These are phyloP conservation scores for Rhodotorula sp. DNA, from an alignment of 1,284 basidiomycete genomes.

Conservation along the genomic window DNA sequence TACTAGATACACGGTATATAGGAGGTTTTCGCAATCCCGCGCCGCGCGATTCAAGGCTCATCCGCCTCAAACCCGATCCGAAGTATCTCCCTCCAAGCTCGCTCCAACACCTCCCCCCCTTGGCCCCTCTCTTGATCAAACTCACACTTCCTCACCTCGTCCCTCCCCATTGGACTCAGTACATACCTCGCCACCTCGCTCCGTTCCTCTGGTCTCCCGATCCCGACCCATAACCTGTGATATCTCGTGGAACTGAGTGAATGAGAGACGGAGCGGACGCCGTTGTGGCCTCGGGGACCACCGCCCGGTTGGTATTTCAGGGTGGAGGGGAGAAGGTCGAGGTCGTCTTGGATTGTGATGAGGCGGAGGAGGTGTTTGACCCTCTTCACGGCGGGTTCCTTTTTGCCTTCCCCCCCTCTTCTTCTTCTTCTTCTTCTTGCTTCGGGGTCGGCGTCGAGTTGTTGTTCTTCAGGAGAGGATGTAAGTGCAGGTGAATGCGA, in stretches of 20 bases:
- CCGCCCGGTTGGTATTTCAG: slow-evolving; percentile 27
- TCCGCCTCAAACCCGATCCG: slow-evolving; percentile 18
- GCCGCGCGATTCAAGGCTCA: background rate
- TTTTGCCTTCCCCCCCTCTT: no score
- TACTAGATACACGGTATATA: no score
- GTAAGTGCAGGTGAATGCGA: background rate
- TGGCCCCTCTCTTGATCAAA: slow-evolving; percentile 8
- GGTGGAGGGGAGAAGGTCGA: slow-evolving; percentile 17
- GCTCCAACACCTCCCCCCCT: slow-evolving; percentile 16
- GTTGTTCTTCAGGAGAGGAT: background rate
- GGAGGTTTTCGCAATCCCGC: background rate
- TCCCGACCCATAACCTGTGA: slow-evolving; percentile 30
- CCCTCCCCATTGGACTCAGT: slow-evolving; percentile 19
- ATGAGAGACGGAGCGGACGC: slow-evolving; percentile 19
- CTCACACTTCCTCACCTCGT: slow-evolving; percentile 18
- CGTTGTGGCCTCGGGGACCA: slow-evolving; percentile 25
- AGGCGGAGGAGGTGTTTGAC: slow-evolving; percentile 20
- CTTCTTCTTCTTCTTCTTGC: background rate
- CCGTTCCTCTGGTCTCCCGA: slow-evolving; percentile 31
- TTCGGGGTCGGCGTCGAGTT: background rate
- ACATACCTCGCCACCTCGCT: slow-evolving; percentile 28
- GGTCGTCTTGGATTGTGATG: slow-evolving; percentile 31
- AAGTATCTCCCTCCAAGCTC: slow-evolving; percentile 26
- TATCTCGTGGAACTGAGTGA: slow-evolving; percentile 15
- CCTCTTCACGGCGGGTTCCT: slow-evolving; percentile 1